Conservation (phyloP, 129 eudicot genomes). For the Chrysanthemum makinoi region DNA sequence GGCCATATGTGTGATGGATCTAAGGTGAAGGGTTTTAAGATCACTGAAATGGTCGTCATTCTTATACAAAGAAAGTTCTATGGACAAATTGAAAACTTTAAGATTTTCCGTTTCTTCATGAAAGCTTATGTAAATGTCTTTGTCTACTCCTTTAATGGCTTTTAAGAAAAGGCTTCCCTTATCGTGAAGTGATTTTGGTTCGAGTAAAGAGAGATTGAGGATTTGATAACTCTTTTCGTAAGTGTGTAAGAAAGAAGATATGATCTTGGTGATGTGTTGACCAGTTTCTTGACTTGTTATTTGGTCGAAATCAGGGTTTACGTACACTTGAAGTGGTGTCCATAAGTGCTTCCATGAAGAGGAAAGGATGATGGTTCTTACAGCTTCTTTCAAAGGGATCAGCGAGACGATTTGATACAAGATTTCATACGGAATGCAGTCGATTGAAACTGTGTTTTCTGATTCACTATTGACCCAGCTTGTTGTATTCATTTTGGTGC, state of each 20-base stretch:
- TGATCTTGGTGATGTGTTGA: slow-evolving; percentile 20
- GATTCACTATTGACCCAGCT: slow-evolving; percentile 4
- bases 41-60: slow-evolving; percentile 11
- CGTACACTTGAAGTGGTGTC: slow-evolving; percentile 29
- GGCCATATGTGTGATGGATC: slow-evolving; percentile 22
- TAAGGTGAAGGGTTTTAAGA: slow-evolving; percentile 36
- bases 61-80: slow-evolving; percentile 10
- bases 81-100: slow-evolving; percentile 13
- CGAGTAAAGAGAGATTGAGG: slow-evolving; percentile 20
- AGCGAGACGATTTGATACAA: slow-evolving; percentile 29
- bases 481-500: slow-evolving; percentile 8
- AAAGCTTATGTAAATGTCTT: slow-evolving; percentile 37
- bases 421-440: slow-evolving; percentile 31
- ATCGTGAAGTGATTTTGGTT: neutral
- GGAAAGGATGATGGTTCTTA: slow-evolving; percentile 36
- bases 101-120: slow-evolving; percentile 9
- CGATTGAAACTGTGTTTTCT: slow-evolving; percentile 19
- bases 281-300: slow-evolving; percentile 16
- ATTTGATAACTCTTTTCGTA: slow-evolving; percentile 22
- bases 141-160: slow-evolving; percentile 33
- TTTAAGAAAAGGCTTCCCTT: slow-evolving; percentile 22
- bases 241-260: slow-evolving; percentile 31
- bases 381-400: slow-evolving; percentile 39
- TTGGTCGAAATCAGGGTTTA: slow-evolving; percentile 16
- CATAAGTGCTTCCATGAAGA: slow-evolving; percentile 39